Evolutionary conservation across 2,329 filamentous ascomycete species (phyloP), one percentile per base, ranked within the genome.

Genomic region (Metarhizium anisopliae): DNA sequence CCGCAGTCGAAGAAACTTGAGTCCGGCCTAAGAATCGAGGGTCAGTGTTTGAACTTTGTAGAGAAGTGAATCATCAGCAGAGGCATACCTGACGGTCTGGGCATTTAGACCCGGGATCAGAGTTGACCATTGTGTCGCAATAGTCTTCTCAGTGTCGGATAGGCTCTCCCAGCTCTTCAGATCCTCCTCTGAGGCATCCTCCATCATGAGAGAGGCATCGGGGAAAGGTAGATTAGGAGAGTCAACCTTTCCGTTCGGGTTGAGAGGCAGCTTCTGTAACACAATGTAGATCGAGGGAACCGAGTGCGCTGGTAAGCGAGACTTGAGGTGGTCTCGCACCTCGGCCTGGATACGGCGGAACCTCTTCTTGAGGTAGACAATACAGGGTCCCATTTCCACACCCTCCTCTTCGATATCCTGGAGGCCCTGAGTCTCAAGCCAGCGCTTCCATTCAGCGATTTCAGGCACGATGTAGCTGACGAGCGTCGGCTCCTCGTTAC

Each of bases 381-480:
- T 64, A 43, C 65, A 66, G 4, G 75, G 63, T 3, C 75, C 76
- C 50, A 79, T 76, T 57, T 75, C 70, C 2, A 66, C 67, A 56
- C 75, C 79, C 52, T 81, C 73, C 16, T 84, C 81, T 51, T 80
- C 70, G 5, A 76, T 70, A 38, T 85, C 84, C 45, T 82, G 74
- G 2, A 79, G 67, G 11, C 76, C 73, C 59, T 79, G 73, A 52
- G 75, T 72, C 51, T 81, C 70, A 35, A 92, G 75, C 81, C 84
- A 93, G 18, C 80, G 73, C 47, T 77, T 72, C 90, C 90, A 96
- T 62, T 86, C 81, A 59, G 80, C 79, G 3, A 61, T 87, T 63
- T 95, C 88, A 6, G 90, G 90, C 3, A 96, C 91, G 58, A 95
- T 82, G 69, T 96, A 96, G 68, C 86, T 94, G 64, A 95, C 89